phyloP scores from a whole-genome alignment of 345 rosid species.

The Boechera retrofracta region DNA sequence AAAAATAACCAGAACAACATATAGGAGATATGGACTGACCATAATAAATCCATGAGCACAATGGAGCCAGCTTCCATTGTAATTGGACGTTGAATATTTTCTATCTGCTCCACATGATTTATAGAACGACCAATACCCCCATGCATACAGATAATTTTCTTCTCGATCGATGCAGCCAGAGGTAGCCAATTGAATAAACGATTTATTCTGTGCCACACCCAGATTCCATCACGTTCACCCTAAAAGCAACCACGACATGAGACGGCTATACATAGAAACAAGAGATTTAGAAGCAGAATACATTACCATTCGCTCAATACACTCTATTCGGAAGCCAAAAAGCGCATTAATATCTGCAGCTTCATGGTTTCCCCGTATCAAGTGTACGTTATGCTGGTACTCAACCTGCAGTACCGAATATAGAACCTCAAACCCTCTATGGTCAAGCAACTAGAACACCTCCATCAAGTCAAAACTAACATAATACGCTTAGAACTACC shows the following conservation, averaged over 20 bases:
- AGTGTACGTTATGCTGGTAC: constrained; percentile 79
- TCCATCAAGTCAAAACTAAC: constrained; percentile 24
- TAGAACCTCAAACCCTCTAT: constrained; percentile 30
- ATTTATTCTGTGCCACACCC: constrained; percentile 95
- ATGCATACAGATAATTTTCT: constrained; percentile 94
- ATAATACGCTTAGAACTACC: constrained; percentile 49
- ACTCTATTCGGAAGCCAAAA: constrained; percentile 91
- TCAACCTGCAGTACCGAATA: constrained; percentile 65
- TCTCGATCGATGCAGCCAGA: constrained; percentile 85
- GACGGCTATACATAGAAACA: constrained; percentile 25
- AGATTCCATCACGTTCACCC: constrained; percentile 97
- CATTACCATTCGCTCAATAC: constrained; percentile 92
- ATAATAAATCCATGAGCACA: constrained; percentile 88
- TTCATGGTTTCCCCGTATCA: constrained; percentile 97
- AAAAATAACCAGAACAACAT: constrained; percentile 9
- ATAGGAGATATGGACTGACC: constrained; percentile 54
- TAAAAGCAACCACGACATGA: constrained; percentile 41
- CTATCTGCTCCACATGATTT: constrained; percentile 90
- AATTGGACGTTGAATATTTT: constrained; percentile 87
- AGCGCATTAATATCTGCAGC: constrained; percentile 98
- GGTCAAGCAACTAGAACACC: constrained; percentile 23
- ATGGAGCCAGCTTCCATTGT: constrained; percentile 96
- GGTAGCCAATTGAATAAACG: constrained; percentile 95
- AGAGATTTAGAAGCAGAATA: constrained; percentile 22
- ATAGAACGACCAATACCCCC: constrained; percentile 97